These are phyloP conservation scores for Dothistroma pini DNA, from an alignment of 2,329 filamentous ascomycete species.

Conservation along the genomic window DNA sequence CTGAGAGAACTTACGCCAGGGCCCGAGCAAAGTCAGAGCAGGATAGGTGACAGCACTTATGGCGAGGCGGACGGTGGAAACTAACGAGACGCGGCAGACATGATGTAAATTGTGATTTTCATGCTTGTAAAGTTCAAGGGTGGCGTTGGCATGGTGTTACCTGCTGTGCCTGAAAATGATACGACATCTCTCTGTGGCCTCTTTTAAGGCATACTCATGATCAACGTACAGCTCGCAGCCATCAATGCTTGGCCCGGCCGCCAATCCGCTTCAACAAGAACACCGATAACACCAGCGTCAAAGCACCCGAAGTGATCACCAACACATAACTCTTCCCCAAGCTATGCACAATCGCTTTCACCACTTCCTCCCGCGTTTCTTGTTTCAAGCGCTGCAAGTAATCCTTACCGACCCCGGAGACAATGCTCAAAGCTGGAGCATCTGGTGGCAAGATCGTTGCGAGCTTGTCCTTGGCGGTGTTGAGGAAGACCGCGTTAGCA, in stretches of 20 bases:
- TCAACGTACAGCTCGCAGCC: neutral
- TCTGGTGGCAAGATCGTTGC: neutral
- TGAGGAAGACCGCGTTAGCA: constrained; percentile 12
- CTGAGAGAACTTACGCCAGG: constrained; percentile 24
- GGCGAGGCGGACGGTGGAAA: constrained; percentile 1
- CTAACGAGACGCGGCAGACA: neutral
- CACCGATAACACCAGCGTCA: constrained; percentile 8
- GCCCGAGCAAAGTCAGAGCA: constrained; percentile 8
- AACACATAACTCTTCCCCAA: constrained; percentile 10
- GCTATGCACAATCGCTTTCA: constrained; percentile 6
- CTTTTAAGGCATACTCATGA: neutral
- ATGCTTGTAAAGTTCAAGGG: neutral
- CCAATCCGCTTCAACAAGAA: constrained; percentile 1
- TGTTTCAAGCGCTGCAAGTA: constrained; percentile 7
- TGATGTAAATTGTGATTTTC: neutral
- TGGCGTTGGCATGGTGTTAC: neutral
- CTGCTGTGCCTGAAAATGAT: neutral
- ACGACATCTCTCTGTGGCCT: neutral
- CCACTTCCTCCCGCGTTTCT: constrained; percentile 7
- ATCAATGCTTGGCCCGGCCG: neutral
- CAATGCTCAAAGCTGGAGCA: constrained; percentile 1
- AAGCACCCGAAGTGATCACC: constrained; percentile 9
- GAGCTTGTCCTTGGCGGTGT: neutral
- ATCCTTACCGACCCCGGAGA: constrained; percentile 6
- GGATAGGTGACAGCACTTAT: constrained; percentile 2